A percentile compares a stretch with the other conserved stretches of the same genome.
Evolutionary conservation across 768 basidiomycete genomes (phyloP).

Genomic region (Macrolepiota albuminosa): DNA sequence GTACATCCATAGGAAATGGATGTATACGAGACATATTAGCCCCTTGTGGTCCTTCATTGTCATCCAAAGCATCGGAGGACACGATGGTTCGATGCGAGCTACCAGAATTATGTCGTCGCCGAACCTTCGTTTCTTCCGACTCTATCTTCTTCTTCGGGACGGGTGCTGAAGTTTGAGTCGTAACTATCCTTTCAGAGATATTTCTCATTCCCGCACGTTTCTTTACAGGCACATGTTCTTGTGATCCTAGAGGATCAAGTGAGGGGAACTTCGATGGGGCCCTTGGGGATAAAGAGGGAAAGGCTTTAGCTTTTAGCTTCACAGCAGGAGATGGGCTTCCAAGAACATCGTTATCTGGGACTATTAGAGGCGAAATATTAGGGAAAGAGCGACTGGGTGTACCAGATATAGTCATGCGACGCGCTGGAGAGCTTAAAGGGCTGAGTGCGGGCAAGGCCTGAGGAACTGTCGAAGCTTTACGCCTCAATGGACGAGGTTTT

Average conservation of each 20-base stretch:
- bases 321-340: background rate
- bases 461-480: background rate
- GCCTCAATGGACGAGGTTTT: slow-evolving; percentile 12
- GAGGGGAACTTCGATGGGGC: slow-evolving; percentile 7
- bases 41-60: background rate
- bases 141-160: background rate
- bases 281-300: slow-evolving; percentile 17
- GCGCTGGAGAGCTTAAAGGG: slow-evolving; percentile 7
- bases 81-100: background rate
- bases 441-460: background rate
- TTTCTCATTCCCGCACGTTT: slow-evolving; percentile 2
- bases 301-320: slow-evolving; percentile 18
- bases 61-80: slow-evolving; percentile 3
- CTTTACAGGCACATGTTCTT: background rate
- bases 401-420: slow-evolving; percentile 11
- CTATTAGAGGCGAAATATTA: background rate
- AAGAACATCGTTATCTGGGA: background rate
- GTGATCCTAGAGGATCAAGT: background rate
- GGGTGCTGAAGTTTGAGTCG: background rate
- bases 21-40: slow-evolving; percentile 8
- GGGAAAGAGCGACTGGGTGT: background rate
- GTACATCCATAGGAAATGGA: slow-evolving; percentile 49
- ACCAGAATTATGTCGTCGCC: background rate
- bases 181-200: slow-evolving; percentile 5
- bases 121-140: background rate